Base-by-base conservation (phyloP, 192 early-diverging fungal genomes). In the Mycoemilia scoparia region DNA sequence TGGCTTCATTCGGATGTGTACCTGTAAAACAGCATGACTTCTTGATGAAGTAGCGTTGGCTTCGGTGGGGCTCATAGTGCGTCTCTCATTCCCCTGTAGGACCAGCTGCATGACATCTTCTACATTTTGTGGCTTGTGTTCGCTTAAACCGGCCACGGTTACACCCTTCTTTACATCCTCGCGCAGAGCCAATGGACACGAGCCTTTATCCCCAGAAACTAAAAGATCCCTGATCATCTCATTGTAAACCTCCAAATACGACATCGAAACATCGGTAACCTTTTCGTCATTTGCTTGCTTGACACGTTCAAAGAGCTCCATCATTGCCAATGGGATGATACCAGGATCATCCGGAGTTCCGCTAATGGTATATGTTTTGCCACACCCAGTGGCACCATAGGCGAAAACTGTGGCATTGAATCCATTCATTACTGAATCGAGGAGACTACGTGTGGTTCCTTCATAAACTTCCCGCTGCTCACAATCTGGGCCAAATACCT, bases 211-310 rank as follows among this genome's bases (percentile, higher is more conserved):
- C 13, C 67, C 68, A 0, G 60, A 52, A 28, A 38, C 49, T 43
- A 83, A 49, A 28, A 99, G 48, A 45, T 99, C 95, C 7, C 76
- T 71, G 30, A 99, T 81, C 1, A 66, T 79, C 51, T 93, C 88
- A 43, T 93, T 93, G 58, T 99, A 99, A 19, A 99, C 92, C 45
- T 99, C 95, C 43, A 96, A 40, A 49, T 96, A 99, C 13, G 82
- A 84, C 13, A 96, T 57, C 25, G 59, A 29, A 1, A 58, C 51
- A 11, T 83, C 80, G 9, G 74, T 38, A 15, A 71, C 57, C 21
- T 59, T 63, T 42, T 80, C 74, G 40, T 77, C 72, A 41, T 56
- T 48, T 5, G 41, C 45, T 0, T 32, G 32, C 2, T 25, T 10
- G 16, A 79, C 54, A 5, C 58, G 46, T 21, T 54, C 48, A 41